phyloP scores from a whole-genome alignment of 2,329 filamentous ascomycete genomes.

The Cladosporium halotolerans region DNA sequence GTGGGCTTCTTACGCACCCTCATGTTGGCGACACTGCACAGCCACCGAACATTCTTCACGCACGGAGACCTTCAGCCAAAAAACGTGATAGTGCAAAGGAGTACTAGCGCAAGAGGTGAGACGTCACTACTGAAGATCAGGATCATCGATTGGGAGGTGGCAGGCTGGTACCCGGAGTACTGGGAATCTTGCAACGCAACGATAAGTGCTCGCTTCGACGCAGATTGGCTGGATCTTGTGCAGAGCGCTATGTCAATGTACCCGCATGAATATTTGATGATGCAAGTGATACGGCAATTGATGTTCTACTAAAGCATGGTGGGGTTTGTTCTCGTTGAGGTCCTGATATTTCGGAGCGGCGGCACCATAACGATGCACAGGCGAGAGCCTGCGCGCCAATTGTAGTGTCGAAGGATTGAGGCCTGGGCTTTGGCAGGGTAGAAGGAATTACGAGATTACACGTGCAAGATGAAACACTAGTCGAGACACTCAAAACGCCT shows the following conservation, averaged over 20 bases:
- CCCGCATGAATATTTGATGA: neutral
- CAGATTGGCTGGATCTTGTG: conserved; percentile 13
- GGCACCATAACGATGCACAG: neutral
- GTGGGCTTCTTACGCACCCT: conserved; percentile 9
- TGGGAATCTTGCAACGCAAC: conserved; percentile 18
- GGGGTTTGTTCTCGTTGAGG: neutral
- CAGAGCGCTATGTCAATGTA: conserved; percentile 6
- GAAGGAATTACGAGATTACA: too few relatives aligned
- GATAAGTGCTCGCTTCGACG: conserved; percentile 6
- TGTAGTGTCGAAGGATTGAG: neutral
- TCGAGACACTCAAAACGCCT: too few relatives aligned
- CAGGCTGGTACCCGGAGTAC: conserved; percentile 20
- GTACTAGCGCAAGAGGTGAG: neutral
- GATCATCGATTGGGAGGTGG: conserved; percentile 18
- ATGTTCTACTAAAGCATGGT: neutral
- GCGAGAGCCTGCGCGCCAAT: neutral
- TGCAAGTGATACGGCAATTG: neutral
- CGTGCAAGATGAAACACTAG: too few relatives aligned
- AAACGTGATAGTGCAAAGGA: conserved; percentile 17
- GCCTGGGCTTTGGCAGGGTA: neutral
- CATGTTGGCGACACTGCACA: neutral
- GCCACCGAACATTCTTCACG: conserved; percentile 15
- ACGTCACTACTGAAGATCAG: conserved; percentile 9
- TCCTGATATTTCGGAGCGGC: neutral
- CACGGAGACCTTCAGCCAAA: conserved; percentile 17